Percentiles rank a stretch among this genome's conserved stretches.
Evolutionary conservation across 2,329 filamentous ascomycete species (phyloP).

Genomic region (Ophiostoma perfectum): DNA sequence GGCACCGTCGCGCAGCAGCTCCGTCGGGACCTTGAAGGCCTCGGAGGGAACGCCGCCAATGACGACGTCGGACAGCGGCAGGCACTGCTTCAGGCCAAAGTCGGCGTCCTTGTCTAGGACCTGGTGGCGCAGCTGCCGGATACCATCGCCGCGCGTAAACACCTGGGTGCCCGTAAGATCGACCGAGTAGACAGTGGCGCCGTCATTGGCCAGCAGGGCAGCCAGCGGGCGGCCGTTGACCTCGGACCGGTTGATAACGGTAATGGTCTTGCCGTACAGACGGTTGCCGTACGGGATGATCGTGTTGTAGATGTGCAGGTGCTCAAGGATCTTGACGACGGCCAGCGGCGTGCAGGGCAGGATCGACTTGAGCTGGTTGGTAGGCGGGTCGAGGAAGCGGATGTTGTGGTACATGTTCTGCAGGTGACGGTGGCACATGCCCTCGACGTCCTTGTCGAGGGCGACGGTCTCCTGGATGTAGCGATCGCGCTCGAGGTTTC

Average conservation of each 20-base stretch:
- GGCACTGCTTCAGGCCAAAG: slow-evolving; percentile 66
- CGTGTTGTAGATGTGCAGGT: slow-evolving; percentile 93
- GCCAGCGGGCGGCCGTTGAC: slow-evolving; percentile 91
- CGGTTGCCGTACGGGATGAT: slow-evolving; percentile 90
- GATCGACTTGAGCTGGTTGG: slow-evolving; percentile 79
- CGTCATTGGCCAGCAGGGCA: slow-evolving; percentile 90
- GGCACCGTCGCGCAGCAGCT: slow-evolving; percentile 78
- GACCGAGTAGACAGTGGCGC: slow-evolving; percentile 89
- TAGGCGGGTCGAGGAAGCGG: slow-evolving; percentile 77
- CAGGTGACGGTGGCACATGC: slow-evolving; percentile 86
- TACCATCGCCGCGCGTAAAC: slow-evolving; percentile 83
- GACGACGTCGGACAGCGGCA: slow-evolving; percentile 86
- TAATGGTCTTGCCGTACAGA: slow-evolving; percentile 88
- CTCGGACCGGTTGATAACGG: slow-evolving; percentile 92
- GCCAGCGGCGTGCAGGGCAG: slow-evolving; percentile 93
- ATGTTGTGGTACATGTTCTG: slow-evolving; percentile 99
- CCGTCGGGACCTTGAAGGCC: slow-evolving; percentile 80
- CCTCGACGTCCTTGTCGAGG: slow-evolving; percentile 89
- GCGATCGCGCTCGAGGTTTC: slow-evolving; percentile 77
- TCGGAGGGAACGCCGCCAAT: slow-evolving; percentile 88
- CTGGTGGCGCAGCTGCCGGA: slow-evolving; percentile 80
- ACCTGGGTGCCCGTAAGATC: slow-evolving; percentile 88
- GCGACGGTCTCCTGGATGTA: slow-evolving; percentile 94
- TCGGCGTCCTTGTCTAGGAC: slow-evolving; percentile 77
- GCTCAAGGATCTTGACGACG: slow-evolving; percentile 93